Conservation (phyloP, 495 filamentous ascomycete genomes). For the Penicillium ucsense region DNA sequence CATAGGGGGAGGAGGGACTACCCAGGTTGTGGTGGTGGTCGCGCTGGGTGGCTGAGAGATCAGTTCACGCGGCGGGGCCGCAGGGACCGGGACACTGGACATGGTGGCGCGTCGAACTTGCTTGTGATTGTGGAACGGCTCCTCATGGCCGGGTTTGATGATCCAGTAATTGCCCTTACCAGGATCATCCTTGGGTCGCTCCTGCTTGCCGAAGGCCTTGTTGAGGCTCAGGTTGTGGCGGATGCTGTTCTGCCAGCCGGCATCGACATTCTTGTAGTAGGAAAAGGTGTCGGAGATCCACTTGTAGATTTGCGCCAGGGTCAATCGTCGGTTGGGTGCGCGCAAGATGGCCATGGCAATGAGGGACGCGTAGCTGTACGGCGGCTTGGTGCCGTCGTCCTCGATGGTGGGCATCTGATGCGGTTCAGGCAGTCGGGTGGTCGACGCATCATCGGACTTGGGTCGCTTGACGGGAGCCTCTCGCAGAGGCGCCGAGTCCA, state of each 20-base stretch:
- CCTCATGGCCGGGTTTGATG: constrained; percentile 79
- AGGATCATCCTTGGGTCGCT: constrained; percentile 92
- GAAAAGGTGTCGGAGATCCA: constrained; percentile 94
- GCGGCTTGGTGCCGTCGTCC: constrained; percentile 84
- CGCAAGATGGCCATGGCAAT: constrained; percentile 96
- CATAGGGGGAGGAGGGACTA: constrained; percentile 23
- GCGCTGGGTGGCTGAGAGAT: constrained; percentile 18
- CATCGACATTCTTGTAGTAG: constrained; percentile 73
- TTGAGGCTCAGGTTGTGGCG: constrained; percentile 96
- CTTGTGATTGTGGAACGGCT: constrained; percentile 82
- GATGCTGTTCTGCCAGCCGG: constrained; percentile 98
- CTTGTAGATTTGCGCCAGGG: constrained; percentile 95
- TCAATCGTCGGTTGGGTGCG: constrained; percentile 72
- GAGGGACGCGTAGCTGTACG: constrained; percentile 86
- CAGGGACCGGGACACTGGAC: constrained; percentile 34
- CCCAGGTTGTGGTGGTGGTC: constrained; percentile 28
- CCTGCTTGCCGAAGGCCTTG: constrained; percentile 94
- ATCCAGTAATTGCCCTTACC: constrained; percentile 99
- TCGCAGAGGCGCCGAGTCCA: constrained; percentile 66
- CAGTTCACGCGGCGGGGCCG: constrained; percentile 25
- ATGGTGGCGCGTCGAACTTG: constrained; percentile 47
- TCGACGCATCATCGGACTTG: constrained; percentile 37
- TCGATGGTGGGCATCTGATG: constrained; percentile 68
- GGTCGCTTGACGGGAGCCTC: constrained; percentile 60
- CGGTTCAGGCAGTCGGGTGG: constrained; percentile 53